Evolutionary conservation across 352 stramenopile species (phyloP), one percentile per base, ranked within the genome.

Genomic region (Globisporangium abappressorium): DNA sequence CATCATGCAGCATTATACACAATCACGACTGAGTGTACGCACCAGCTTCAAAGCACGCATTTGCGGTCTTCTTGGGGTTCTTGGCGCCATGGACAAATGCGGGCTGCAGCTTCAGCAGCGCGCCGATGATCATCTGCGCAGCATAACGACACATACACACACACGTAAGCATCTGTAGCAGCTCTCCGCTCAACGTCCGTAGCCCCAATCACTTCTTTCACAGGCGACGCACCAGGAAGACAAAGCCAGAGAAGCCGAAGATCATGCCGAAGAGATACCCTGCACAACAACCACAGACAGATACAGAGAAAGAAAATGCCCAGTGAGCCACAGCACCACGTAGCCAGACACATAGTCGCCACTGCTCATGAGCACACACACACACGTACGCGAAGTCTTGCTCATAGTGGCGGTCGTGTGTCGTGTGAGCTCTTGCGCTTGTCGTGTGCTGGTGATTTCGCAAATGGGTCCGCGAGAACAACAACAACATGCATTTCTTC

Each of bases 1-100:
- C 36, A 12, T 22, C 20, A 57, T 8, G 55, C 20, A 33, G 57
- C 34, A 2, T 26, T 15, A 24, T n/a, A 20, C 30, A 15, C 12
- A 43, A 46, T 46, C 53, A 36, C 1, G 0, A 18, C 6, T 43
- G 3, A 41, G 5, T 30, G 11, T 12, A 78, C 85, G 55, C 51
- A 94, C 86, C 85, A 12, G 87, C 85, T 81, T 91, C 77, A 69
- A 94, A 94, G 60, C 82, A 91, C 43, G 83, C 78, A 38, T 85
- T 92, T 18, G 87, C 79, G 6, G 83, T 89, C 33, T 80, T 84
- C 69, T 85, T 87, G 11, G 87, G 85, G 36, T 80, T 85, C 69
- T 94, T 93, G 20, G 81, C 84, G 55, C 79, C 77, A 57, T 85
- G 85, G 57, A 94, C 77, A 64, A 86, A 94, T 73, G 80, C 62